These are phyloP conservation scores for Aspergillus pseudotamarii DNA, from an alignment of 2,329 filamentous ascomycete species.

Conservation along the genomic window DNA sequence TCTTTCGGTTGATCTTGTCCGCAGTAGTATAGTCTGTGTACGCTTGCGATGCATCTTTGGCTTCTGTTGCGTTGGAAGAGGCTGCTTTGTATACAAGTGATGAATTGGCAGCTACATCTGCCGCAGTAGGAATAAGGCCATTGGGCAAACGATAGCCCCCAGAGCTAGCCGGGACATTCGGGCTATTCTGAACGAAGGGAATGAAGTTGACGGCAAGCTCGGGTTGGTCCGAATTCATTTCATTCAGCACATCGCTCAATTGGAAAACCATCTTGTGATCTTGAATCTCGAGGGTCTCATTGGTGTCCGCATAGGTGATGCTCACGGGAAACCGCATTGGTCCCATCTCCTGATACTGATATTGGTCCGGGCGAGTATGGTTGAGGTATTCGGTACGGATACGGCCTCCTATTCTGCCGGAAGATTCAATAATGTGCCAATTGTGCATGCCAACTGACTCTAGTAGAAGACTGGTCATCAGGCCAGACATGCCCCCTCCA, in stretches of 20 bases:
- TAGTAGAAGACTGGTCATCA: slow-evolving; percentile 46
- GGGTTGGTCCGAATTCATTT: slow-evolving; percentile 40
- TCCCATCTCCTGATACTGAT: slow-evolving; percentile 47
- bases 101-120: slow-evolving; percentile 50
- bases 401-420: slow-evolving; percentile 46
- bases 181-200: slow-evolving; percentile 43
- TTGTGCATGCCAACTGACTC: slow-evolving; percentile 49
- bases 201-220: slow-evolving; percentile 47
- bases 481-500: slow-evolving; percentile 40
- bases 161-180: slow-evolving; percentile 58
- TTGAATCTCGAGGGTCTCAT: slow-evolving; percentile 46
- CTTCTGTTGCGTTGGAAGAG: slow-evolving; percentile 38
- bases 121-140: slow-evolving; percentile 57
- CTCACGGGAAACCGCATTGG: slow-evolving; percentile 50
- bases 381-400: slow-evolving; percentile 50
- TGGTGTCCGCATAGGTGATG: slow-evolving; percentile 44
- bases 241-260: slow-evolving; percentile 45
- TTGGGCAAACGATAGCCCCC: slow-evolving; percentile 51
- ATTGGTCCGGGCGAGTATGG: slow-evolving; percentile 37
- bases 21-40: slow-evolving; percentile 39
- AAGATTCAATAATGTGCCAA: slow-evolving; percentile 51
- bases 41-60: slow-evolving; percentile 42
- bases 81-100: slow-evolving; percentile 41
- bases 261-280: slow-evolving; percentile 50
- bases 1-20: slow-evolving; percentile 24